Evolutionary conservation across 2,329 filamentous ascomycete species (phyloP), one percentile per base, ranked within the genome.

Genomic region (Fusarium sp.): DNA sequence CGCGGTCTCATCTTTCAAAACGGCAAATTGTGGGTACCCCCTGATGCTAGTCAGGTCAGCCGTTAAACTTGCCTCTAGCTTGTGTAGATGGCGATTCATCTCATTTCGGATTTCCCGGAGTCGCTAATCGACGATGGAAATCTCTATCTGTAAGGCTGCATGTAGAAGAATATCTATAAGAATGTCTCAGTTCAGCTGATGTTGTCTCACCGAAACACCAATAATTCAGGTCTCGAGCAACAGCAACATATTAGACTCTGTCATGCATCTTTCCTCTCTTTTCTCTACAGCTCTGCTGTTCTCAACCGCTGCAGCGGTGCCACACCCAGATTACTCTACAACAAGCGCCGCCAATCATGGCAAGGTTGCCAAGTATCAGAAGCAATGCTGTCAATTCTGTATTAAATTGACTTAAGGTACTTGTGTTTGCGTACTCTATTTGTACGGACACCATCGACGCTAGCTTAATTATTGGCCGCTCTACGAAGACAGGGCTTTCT

Each of bases 381-480:
- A 59, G 26, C 56, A 59, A 0, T 59, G 56, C 3, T 17, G 14
- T 5, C 22, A 2, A 32, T 5, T n/a, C 8, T 4, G 3, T 2
- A 5, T 30, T 6, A 8, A 17, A 8, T 1, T n/a, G 7, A 2
- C 47, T n/a, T 18, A 8, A n/a, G 7, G 0, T 50, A 17, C 8
- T 30, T 4, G 8, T 18, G 10, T 50, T 14, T 6, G 5, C 5
- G 7, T 17, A 2, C 5, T 12, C 10, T 5, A 8, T 18, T 32
- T 30, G 7, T n/a, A 18, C 28, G 2, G 6, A 10, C 48, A 1
- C 6, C 3, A 4, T 6, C 8, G 3, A 22, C 12, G 30, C 22
- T 14, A 8, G 22, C 30, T 24, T 0, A 10, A 14, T 8, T 24
- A 13, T 6, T 20, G 3, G 0, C 6, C 30, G 3, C 22, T 6